Evolutionary conservation across 1,139 yeast species (phyloP), one percentile per base, ranked within the genome.

Genomic region (Meyerozyma guilliermondii): DNA sequence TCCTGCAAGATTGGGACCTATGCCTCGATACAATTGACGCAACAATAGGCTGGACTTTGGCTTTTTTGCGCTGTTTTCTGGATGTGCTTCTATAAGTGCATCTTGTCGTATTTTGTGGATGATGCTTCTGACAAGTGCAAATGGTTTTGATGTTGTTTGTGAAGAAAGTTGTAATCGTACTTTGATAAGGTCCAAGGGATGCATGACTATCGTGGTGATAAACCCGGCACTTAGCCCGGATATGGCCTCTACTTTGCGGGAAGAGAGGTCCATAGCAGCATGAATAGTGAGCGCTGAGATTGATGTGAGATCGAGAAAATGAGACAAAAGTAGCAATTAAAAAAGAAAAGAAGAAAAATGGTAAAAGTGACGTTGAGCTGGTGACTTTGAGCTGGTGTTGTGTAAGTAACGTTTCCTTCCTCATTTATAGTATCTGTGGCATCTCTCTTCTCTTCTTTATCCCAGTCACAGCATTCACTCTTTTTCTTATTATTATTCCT

Each of bases 211-310:
- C 2, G 98, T 91, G 4, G 97, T 83, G 24, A 79, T 63, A 39
- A 83, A 76, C 0, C 98, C 98, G 0, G 98, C 96, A 3, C 81
- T 58, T 11, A 91, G 65, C 0, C 98, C 98, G 0, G 96, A 76
- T 1, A 84, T 56, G 1, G 81, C 63, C 54, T 88, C 95, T 38
- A 63, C 59, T 42, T 66, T 68, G 26, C 71, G 36, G 14, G 23
- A 13, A 10, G 36, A 33, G 13, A 33, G 24, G 20, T 33, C 36
- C 36, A 33, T 33, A 9, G n/a, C 7, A 31, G 11, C 14, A 28
- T 9, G 9, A 14, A 28, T 11, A 9, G 31, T 10, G 7, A 28
- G 31, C 14, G 27, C 9, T 23, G 27, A 23, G 27, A 23, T 23
- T 23, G 27, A 9, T 7, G 27, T n/a, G n/a, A n/a, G n/a, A n/a